These are phyloP conservation scores for Clonostachys sp. DNA, from an alignment of 2,329 filamentous ascomycete genomes.

Conservation along the genomic window DNA sequence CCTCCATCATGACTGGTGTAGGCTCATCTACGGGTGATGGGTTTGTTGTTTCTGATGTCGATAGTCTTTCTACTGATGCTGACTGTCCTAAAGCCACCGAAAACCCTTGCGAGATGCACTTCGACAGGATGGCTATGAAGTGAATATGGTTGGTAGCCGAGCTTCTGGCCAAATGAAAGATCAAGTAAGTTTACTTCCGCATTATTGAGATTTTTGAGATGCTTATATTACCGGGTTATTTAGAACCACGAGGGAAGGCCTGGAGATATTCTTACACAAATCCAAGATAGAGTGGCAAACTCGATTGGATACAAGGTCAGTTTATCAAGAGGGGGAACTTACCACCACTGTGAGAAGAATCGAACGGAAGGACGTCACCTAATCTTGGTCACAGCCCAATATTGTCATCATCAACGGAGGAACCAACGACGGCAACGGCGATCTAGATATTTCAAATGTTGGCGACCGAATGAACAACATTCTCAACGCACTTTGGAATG, in stretches of 20 bases:
- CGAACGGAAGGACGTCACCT: too few species aligned
- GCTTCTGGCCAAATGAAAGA: slow-evolving; percentile 30
- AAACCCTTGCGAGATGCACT: slow-evolving; percentile 18
- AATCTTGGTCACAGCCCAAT: slow-evolving; percentile 19
- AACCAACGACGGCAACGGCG: slow-evolving; percentile 35
- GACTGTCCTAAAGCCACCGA: slow-evolving; percentile 25
- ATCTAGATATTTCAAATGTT: slow-evolving; percentile 17
- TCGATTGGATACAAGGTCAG: neutral
- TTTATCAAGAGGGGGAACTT: neutral
- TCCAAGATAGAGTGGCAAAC: neutral
- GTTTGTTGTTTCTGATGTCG: too few species aligned
- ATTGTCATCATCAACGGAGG: slow-evolving; percentile 34
- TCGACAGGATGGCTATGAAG: slow-evolving; percentile 15
- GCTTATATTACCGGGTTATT: neutral
- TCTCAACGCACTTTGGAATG: slow-evolving; percentile 22
- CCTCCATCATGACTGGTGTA: slow-evolving; percentile 26
- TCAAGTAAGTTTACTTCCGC: slow-evolving; percentile 10
- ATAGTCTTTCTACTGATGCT: slow-evolving; percentile 12
- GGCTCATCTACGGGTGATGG: neutral
- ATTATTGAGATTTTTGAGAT: neutral
- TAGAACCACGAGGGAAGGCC: neutral
- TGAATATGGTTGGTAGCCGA: slow-evolving; percentile 34
- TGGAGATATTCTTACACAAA: neutral
- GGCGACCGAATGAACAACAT: slow-evolving; percentile 23
- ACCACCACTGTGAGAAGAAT: neutral